These are phyloP conservation scores for Teunomyces gatunensis DNA, from an alignment of 805 yeast species.

Conservation along the genomic window DNA sequence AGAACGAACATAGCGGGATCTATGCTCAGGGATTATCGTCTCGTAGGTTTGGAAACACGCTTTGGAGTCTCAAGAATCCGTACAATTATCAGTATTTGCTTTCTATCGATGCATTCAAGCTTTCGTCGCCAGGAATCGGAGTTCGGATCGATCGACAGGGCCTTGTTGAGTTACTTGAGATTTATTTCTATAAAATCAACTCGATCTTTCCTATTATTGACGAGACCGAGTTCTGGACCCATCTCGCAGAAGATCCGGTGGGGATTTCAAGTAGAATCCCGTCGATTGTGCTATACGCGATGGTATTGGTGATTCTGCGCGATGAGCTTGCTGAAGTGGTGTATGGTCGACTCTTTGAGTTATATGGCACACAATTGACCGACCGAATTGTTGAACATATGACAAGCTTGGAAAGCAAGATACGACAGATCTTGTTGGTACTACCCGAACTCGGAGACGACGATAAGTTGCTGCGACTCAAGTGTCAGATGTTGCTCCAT, in stretches of 20 bases:
- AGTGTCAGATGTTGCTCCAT: constrained; percentile 21
- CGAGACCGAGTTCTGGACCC: constrained; percentile 27
- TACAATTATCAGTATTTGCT: constrained; percentile 17
- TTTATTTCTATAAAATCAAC: constrained; percentile 33
- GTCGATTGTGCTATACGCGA: constrained; percentile 23
- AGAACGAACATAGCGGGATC: constrained; percentile 21
- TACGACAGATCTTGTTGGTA: constrained; percentile 30
- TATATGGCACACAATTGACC: neutral
- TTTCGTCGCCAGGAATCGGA: constrained; percentile 13
- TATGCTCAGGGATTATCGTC: constrained; percentile 12
- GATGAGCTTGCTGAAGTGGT: constrained; percentile 28
- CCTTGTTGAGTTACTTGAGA: constrained; percentile 15
- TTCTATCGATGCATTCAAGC: constrained; percentile 30
- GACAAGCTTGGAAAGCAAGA: constrained; percentile 27
- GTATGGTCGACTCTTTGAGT: constrained; percentile 16
- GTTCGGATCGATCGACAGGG: neutral
- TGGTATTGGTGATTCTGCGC: constrained; percentile 25
- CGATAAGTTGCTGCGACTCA: constrained; percentile 23
- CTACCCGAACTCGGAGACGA: constrained; percentile 31
- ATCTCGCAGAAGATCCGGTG: constrained; percentile 12
- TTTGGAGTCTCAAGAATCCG: constrained; percentile 11
- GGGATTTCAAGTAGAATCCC: constrained; percentile 10
- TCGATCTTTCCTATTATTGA: constrained; percentile 30
- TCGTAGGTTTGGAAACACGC: constrained; percentile 5
- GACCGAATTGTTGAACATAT: constrained; percentile 14